Percentiles rank a stretch among this genome's conserved stretches.
phyloP scores from a whole-genome alignment of 169 alveolate species.

The Babesia ovata region DNA sequence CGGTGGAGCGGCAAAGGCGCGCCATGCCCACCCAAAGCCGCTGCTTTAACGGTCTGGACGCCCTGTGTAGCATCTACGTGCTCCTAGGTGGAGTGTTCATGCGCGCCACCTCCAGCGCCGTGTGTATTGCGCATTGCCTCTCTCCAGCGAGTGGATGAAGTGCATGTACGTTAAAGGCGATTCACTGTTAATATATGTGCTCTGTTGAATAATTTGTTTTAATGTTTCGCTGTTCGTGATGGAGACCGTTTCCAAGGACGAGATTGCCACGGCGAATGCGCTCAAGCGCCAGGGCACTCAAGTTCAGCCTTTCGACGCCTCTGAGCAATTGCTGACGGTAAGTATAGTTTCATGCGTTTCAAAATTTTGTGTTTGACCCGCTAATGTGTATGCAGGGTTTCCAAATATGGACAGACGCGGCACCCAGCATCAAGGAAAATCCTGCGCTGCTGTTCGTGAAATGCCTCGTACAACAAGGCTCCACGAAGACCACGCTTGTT shows the following conservation, averaged over 20 bases:
- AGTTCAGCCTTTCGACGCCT: conserved; percentile 54
- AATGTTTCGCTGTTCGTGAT: conserved; percentile 8
- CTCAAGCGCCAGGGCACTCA: conserved; percentile 66
- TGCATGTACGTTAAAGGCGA: conserved; percentile 15
- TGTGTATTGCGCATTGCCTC: conserved; percentile 24
- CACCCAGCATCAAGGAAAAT: conserved; percentile 87
- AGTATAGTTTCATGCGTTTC: conserved; percentile 2
- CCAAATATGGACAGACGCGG: conserved; percentile 88
- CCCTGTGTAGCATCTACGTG: not conserved
- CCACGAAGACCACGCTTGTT: conserved; percentile 75
- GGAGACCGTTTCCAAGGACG: conserved; percentile 56
- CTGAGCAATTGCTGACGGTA: conserved; percentile 53
- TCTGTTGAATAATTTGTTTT: not conserved
- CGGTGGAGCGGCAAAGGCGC: too few relatives aligned
- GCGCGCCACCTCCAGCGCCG: conserved; percentile 30
- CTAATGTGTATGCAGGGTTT: conserved; percentile 76
- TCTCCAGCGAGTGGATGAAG: not conserved
- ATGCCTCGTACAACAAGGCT: conserved; percentile 88
- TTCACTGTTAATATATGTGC: not conserved
- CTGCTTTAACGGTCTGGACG: too few relatives aligned
- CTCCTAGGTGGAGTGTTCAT: conserved; percentile 9
- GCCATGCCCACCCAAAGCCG: too few relatives aligned
- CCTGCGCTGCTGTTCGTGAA: conserved; percentile 89
- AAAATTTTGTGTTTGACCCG: not conserved
- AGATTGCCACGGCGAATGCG: conserved; percentile 62